Evolutionary conservation across 371 early-diverging fungal species (phyloP).

Genomic region (Mortierella sp.): DNA sequence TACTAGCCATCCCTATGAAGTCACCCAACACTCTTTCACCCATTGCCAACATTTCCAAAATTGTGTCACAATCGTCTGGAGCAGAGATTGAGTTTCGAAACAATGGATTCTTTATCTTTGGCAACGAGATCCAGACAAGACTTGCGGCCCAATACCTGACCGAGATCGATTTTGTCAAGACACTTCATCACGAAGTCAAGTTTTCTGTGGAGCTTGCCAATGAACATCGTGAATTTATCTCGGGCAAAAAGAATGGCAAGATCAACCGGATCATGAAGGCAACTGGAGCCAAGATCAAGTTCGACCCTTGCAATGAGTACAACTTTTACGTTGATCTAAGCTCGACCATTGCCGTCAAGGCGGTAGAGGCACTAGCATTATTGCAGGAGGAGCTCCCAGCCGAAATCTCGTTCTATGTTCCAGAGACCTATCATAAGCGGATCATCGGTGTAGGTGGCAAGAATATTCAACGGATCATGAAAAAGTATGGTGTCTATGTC

Average conservation of each 20-base stretch:
- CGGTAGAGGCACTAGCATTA: constrained; percentile 70
- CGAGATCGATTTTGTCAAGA: constrained; percentile 12
- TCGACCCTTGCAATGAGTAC: constrained; percentile 66
- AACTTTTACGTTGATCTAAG: constrained; percentile 78
- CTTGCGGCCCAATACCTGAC: constrained; percentile 7
- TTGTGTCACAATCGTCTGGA: constrained; percentile 60
- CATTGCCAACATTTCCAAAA: constrained; percentile 48
- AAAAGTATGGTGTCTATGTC: constrained; percentile 91
- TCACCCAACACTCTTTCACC: constrained; percentile 19
- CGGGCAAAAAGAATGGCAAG: constrained; percentile 93
- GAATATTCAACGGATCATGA: constrained; percentile 93
- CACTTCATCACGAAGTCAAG: constrained; percentile 12
- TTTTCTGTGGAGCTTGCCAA: constrained; percentile 69
- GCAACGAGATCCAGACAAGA: constrained; percentile 7
- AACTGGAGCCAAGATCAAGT: constrained; percentile 66
- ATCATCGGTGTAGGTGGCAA: constrained; percentile 94
- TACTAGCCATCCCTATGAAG: constrained; percentile 3
- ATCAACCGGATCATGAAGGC: constrained; percentile 87
- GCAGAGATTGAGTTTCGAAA: constrained; percentile 57
- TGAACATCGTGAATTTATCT: constrained; percentile 87
- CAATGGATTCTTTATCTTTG: constrained; percentile 15
- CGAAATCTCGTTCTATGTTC: constrained; percentile 83
- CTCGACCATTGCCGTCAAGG: constrained; percentile 58
- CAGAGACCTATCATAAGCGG: constrained; percentile 87
- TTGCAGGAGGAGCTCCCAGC: constrained; percentile 85